Percentiles rank a stretch among this genome's conserved stretches.
Evolutionary conservation across 257 asterid species (phyloP).

Genomic region (Penstemon eatonii): DNA sequence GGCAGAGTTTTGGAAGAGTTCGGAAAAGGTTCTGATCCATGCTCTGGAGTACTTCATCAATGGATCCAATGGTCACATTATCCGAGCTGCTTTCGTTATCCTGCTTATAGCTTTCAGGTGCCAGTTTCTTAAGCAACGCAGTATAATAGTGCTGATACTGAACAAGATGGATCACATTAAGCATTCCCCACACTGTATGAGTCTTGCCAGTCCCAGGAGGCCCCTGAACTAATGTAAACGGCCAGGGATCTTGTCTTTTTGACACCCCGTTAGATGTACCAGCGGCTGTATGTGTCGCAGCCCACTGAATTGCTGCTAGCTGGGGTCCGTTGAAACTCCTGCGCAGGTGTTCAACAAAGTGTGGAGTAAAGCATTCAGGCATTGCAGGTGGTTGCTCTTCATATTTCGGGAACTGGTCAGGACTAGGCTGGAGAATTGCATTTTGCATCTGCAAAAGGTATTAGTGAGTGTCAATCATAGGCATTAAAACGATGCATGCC

Average conservation of each 20-base stretch:
- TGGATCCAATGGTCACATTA: conserved; percentile 75
- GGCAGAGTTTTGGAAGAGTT: conserved; percentile 96
- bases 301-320: conserved; percentile 96
- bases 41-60: conserved; percentile 95
- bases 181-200: conserved; percentile 99
- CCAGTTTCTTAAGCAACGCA: conserved; percentile 90
- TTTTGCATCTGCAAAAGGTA: conserved; percentile 79
- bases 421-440: conserved; percentile 96
- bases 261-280: conserved; percentile 78
- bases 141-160: conserved; percentile 99
- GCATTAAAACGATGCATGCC: neutral
- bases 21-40: conserved; percentile 98
- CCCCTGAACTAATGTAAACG: conserved; percentile 97
- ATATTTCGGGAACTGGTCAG: conserved; percentile 92
- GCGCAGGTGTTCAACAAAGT: conserved; percentile 75
- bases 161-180: conserved; percentile 95
- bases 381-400: conserved; percentile 97
- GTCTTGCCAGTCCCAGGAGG: conserved; percentile 99
- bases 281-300: conserved; percentile 96
- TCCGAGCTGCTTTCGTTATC: conserved; percentile 71
- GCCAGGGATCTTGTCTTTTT: conserved; percentile 98
- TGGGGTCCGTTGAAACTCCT: conserved; percentile 88
- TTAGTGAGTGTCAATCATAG: conserved; percentile 21
- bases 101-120: conserved; percentile 99
- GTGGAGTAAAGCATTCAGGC: conserved; percentile 98